phyloP scores from a whole-genome alignment of 139 green algal species.

The Picochlorum costavermella region DNA sequence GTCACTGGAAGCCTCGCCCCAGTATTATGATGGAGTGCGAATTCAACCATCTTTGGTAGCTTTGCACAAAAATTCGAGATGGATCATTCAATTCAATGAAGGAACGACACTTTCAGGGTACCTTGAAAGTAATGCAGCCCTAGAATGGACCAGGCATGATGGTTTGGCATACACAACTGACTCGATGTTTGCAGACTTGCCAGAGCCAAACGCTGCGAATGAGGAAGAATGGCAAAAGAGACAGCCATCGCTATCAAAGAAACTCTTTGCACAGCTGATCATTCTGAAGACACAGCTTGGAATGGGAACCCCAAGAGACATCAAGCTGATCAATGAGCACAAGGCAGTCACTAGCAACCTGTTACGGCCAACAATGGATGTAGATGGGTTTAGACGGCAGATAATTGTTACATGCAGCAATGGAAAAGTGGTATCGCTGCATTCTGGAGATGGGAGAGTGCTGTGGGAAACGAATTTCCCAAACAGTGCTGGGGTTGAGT shows the following conservation, averaged over 20 bases:
- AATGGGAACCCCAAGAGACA: constrained; percentile 14
- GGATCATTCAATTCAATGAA: not conserved
- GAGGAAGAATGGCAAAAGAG: constrained; percentile 14
- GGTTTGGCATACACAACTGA: constrained; percentile 40
- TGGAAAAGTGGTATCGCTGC: constrained; percentile 70
- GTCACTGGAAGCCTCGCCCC: too few species aligned
- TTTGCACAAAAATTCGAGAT: too few species aligned
- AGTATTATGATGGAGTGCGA: too few species aligned
- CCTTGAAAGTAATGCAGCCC: not conserved
- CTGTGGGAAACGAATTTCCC: constrained; percentile 55
- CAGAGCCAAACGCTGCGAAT: constrained; percentile 26
- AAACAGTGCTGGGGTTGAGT: constrained; percentile 14
- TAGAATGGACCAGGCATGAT: constrained; percentile 62
- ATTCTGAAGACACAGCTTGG: constrained; percentile 40
- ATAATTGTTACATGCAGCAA: constrained; percentile 13
- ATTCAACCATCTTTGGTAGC: too few species aligned
- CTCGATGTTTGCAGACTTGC: constrained; percentile 62
- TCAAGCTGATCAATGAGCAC: constrained; percentile 3
- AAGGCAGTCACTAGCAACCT: constrained; percentile 14
- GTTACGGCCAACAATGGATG: constrained; percentile 25
- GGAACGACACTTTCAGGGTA: not conserved
- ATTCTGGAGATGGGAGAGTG: constrained; percentile 79
- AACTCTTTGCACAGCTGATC: constrained; percentile 30
- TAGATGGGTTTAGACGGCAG: constrained; percentile 31
- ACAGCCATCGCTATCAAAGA: constrained; percentile 8